Base-by-base conservation (phyloP, 129 eudicot genomes). In the Heracleum sosnowskyi region DNA sequence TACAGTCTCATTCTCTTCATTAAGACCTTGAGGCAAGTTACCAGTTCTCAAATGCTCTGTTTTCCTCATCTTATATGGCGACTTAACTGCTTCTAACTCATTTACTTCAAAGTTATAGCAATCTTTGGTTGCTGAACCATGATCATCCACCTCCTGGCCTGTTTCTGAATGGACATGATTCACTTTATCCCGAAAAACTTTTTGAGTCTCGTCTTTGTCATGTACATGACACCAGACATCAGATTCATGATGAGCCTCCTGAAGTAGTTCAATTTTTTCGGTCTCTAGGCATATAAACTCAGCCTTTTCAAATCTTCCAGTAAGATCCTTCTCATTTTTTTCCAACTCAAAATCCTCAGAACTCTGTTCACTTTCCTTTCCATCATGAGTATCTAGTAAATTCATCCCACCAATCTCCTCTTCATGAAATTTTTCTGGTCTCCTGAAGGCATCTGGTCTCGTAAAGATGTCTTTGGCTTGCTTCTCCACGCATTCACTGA, bases 101-200 rank as follows among this genome's bases (percentile, higher is more conserved):
- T 77, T 80, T 63, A 73, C 85, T 63, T 69, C 28, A 42, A 74
- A 71, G 39, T 80, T 85, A 60, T 74, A 37, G 55, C 77, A 80
- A 72, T 46, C 60, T 78, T 63, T 78, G 70, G 77, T 29, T 18
- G 72, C 83, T 8, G 47, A 36, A 74, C 71, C 42, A 62, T 78
- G 73, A 63, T 83, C 83, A 64, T 74, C 82, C 74, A 66, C 86
- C 31, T 79, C 83, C 74, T 79, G 79, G 71, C 81, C 70, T 82
- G 80, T 80, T 83, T 80, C 91, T 62, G 42, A 36, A 40, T 41
- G 60, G 74, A 62, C 45, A 69, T 75, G 78, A 66, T 80, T 69
- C 35, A 78, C 76, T 29, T 85, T 78, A 85, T 53, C 31, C 62
- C 44, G 69, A 72, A 81, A 74, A 47, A 83, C 62, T 55, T 86